Percentiles rank a stretch among this genome's conserved stretches.
Conservation (phyloP, 2,329 filamentous ascomycete genomes). For the Fusarium subtropicale region DNA sequence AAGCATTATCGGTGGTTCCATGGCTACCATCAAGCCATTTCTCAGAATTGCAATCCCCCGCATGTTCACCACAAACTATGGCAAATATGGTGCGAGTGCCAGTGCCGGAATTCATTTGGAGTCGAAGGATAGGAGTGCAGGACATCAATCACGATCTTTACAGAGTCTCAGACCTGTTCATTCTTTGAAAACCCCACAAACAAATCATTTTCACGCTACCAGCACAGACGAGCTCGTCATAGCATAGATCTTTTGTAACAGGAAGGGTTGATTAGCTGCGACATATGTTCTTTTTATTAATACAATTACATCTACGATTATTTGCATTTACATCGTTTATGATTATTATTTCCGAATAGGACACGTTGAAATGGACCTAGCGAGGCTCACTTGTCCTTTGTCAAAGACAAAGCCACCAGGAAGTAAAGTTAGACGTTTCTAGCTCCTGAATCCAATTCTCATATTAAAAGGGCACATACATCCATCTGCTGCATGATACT, state of each 20-base stretch:
- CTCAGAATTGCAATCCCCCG: conserved; percentile 13
- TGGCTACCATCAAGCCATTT: conserved; percentile 26
- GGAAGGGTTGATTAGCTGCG: accelerated
- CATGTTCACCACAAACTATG: conserved; percentile 5
- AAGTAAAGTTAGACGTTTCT: no score
- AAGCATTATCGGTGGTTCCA: conserved; percentile 24
- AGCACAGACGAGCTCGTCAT: not conserved
- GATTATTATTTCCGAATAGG: no score
- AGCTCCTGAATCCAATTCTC: not conserved
- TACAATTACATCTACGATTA: not conserved
- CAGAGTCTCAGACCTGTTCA: not conserved
- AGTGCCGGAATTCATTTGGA: not conserved
- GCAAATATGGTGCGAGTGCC: not conserved
- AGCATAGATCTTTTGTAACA: not conserved
- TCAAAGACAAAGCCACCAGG: no score
- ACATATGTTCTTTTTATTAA: not conserved
- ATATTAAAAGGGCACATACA: not conserved
- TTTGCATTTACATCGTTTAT: no score
- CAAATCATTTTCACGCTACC: not conserved
- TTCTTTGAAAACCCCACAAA: not conserved
- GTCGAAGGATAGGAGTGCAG: not conserved
- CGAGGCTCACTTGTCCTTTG: no score
- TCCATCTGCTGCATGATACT: not conserved
- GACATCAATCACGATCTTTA: not conserved
- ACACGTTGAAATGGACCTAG: no score